Evolutionary conservation across 2,329 filamentous ascomycete species (phyloP).

Genomic region (Chrysoporthe cubensis): DNA sequence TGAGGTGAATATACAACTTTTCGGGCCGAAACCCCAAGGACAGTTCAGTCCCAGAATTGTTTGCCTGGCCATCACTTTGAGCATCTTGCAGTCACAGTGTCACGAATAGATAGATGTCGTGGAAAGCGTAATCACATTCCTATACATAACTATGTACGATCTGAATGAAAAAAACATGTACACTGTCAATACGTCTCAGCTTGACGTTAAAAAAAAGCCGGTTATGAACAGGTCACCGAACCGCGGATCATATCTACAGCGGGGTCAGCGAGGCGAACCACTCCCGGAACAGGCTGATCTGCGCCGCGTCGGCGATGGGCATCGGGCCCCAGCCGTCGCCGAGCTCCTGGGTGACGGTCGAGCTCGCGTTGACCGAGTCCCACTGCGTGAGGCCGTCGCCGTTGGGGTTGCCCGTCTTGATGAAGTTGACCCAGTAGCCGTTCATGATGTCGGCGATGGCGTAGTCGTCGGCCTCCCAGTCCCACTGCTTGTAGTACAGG

Average conservation of each 20-base stretch:
- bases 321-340: conserved; percentile 29
- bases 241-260: neutral
- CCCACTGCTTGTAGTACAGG: conserved; percentile 34
- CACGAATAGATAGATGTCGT: neutral
- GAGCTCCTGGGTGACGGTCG: conserved; percentile 28
- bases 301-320: conserved; percentile 24
- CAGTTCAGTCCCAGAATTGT: too few relatives aligned
- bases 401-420: conserved; percentile 24
- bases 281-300: conserved; percentile 27
- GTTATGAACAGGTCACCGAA: too few relatives aligned
- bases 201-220: too few relatives aligned
- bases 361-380: conserved; percentile 21
- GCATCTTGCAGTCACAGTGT: too few relatives aligned
- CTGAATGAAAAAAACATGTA: neutral
- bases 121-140: neutral
- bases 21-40: too few relatives aligned
- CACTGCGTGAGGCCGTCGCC: conserved; percentile 24
- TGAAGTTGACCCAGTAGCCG: conserved; percentile 27
- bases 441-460: conserved; percentile 25
- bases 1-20: too few relatives aligned
- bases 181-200: neutral
- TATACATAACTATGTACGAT: neutral
- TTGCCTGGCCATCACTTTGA: too few relatives aligned
- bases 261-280: conserved; percentile 28
- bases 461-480: conserved; percentile 21